Evolutionary conservation across 2,329 filamentous ascomycete species (phyloP), one percentile per base, ranked within the genome.

Genomic region (Amauroascus verrucosus): DNA sequence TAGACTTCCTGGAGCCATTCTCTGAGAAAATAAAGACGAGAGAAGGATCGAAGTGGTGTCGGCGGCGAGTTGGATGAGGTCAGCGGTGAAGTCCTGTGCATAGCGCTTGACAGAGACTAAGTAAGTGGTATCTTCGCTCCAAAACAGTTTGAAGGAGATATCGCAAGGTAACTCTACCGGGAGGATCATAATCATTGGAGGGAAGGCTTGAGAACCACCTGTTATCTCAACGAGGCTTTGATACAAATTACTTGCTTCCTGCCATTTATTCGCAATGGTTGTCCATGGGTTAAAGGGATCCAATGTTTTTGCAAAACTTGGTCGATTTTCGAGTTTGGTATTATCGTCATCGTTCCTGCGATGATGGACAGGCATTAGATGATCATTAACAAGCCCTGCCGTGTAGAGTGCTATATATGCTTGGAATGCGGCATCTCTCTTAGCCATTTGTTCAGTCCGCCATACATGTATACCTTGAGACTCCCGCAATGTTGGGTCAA

Each of bases 391-490:
- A 4, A 96, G 72, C 0, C 85, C 84, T 24, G 79, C 83, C 6
- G 78, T 61, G 63, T 91, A 82, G 0, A 97, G 73, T 4, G 74
- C 75, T 20, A 79, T 69, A 63, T 90, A 95, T 0, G 89, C 86
- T 62, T 87, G 80, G 57, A 95, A 93, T 0, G 88, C 85, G 0
- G 85, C 88, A 66, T 96, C 91, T 63, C 85, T 88, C 59, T 75
- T 82, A 0, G 89, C 88, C 59, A 81, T 82, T 54, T 75, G 79
- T 62, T 93, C 84, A 0, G 82, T 86, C 9, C 60, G 67, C 89
- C 89, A 96, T n/a, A 65, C 57, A 33, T 64, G 57, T 26, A 66
- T 65, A 49, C 84, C 80, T 20, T 69, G 61, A 0, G 78, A 74
- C 37, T 67, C 70, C 14, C 85, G 79, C 8, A 88, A 67, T 11